A percentile compares a stretch with the other conserved stretches of the same genome.
Evolutionary conservation across 768 basidiomycete genomes (phyloP).

Genomic region (Suillus alpinus): DNA sequence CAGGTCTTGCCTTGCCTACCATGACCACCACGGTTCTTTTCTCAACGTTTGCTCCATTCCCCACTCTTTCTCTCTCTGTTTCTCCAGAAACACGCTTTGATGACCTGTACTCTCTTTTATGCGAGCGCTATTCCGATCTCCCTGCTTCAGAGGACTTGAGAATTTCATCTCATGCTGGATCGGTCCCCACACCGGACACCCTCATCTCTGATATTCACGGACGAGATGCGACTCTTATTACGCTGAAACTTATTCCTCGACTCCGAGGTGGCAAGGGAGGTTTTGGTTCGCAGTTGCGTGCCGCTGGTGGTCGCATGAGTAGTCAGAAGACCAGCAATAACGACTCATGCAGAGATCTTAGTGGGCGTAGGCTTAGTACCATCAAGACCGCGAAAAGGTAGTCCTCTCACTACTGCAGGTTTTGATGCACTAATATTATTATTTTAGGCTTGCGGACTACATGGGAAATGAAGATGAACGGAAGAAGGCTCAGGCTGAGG

Average conservation of each 20-base stretch:
- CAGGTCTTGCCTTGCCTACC: slow-evolving; percentile 4
- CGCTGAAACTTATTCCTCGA: slow-evolving; percentile 70
- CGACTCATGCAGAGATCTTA: slow-evolving; percentile 91
- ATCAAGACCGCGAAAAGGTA: slow-evolving; percentile 96
- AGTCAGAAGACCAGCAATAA: slow-evolving; percentile 94
- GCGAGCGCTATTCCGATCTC: slow-evolving; percentile 45
- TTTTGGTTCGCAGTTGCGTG: slow-evolving; percentile 93
- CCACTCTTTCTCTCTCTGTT: slow-evolving; percentile 48
- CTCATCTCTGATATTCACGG: slow-evolving; percentile 36
- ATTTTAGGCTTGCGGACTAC: slow-evolving; percentile 71
- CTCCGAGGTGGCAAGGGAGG: slow-evolving; percentile 94
- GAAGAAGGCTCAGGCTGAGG: slow-evolving; percentile 72
- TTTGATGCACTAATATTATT: background rate
- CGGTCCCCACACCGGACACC: slow-evolving; percentile 24
- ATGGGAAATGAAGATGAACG: slow-evolving; percentile 83
- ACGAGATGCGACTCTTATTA: slow-evolving; percentile 43
- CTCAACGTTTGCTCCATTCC: slow-evolving; percentile 60
- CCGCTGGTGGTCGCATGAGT: slow-evolving; percentile 97
- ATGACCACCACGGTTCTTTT: slow-evolving; percentile 56
- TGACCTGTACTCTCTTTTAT: slow-evolving; percentile 42
- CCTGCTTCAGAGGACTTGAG: slow-evolving; percentile 40
- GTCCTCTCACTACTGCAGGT: slow-evolving; percentile 19
- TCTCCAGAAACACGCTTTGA: slow-evolving; percentile 39
- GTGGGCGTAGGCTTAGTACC: slow-evolving; percentile 84
- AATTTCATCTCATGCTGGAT: slow-evolving; percentile 40